phyloP scores from a whole-genome alignment of 2,329 filamentous ascomycete genomes.

The Fusarium begoniae region DNA sequence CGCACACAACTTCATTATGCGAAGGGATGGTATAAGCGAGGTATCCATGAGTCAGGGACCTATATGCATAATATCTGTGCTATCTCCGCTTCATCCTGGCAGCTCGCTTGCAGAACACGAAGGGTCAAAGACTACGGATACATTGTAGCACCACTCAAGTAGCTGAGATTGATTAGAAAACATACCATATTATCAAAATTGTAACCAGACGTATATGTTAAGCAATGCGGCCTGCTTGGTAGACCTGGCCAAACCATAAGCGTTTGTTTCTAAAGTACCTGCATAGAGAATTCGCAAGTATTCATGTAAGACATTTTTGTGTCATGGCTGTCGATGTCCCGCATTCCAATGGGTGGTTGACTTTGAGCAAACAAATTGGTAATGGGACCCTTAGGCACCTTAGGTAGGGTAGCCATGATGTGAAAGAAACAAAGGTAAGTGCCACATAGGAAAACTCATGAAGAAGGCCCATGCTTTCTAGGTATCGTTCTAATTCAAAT shows the following conservation, averaged over 20 bases:
- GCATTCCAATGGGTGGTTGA: constrained; percentile 1
- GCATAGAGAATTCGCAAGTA: neutral
- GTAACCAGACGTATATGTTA: neutral
- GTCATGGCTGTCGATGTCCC: neutral
- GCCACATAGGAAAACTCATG: neutral
- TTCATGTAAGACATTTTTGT: neutral
- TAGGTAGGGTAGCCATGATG: neutral
- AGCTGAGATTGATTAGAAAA: neutral
- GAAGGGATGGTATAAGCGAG: neutral
- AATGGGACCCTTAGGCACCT: neutral
- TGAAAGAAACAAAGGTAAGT: neutral
- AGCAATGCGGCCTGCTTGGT: neutral
- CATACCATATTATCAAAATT: too few relatives aligned
- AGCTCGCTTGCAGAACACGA: neutral
- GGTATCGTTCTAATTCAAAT: neutral
- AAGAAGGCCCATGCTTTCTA: neutral
- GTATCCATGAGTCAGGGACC: neutral
- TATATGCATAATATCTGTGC: neutral
- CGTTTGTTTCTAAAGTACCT: neutral
- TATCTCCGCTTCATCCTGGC: neutral
- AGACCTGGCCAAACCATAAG: neutral
- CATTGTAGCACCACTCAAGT: neutral
- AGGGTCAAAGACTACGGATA: neutral
- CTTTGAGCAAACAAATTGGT: neutral
- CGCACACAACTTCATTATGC: neutral